Base-by-base conservation (phyloP, 2,329 filamentous ascomycete genomes). In the Ceratocystis colombiana region DNA sequence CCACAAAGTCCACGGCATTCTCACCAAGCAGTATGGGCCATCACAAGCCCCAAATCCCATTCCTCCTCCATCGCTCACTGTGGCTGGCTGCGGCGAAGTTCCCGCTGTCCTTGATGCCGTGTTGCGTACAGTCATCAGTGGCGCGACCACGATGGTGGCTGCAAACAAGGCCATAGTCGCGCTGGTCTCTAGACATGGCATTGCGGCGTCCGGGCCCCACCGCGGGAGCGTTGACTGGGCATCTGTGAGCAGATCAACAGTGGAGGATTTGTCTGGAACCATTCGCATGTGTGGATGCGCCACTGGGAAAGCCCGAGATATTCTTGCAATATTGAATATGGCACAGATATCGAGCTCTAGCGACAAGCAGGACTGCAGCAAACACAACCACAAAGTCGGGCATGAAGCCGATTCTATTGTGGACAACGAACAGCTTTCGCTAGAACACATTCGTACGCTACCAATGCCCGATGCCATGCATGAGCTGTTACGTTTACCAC, bases 191-290 rank as follows among this genome's bases (percentile, higher is more conserved):
- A 80, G 76, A 44, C 91, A 87, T 69, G 88, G 88, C 0, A 78
- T 84, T 20, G 75, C 87, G 2, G 73, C 84, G 41, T 78, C 81
- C 53, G 84, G 87, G 5, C 76, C 87, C 8, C 87, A 87, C 4
- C 84, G 86, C 70, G 87, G 86, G 2, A 89, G 86, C 65, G 86
- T 91, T 6, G 79, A 91, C 72, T 93, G 88, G 87, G 83, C 90
- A 70, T 84, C 83, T 8, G 86, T 92, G 1, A 82, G 84, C 25
- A 74, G 77, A 30, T 83, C 85, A 1, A 74, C 82, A 0, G 73
- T 82, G 3, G 77, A 81, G 48, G 82, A 87, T 5, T 78, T 94
- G n/a, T 83, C 82, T 59, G 76, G 86, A 63, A 83, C 88, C 0
- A 90, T 94, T 71, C 85, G 84, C 70, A 75, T 77, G 6, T 89